Percentiles rank a stretch among this genome's conserved stretches.
Conservation (phyloP, 2,329 filamentous ascomycete genomes). For the Penicillium oxalicum region DNA sequence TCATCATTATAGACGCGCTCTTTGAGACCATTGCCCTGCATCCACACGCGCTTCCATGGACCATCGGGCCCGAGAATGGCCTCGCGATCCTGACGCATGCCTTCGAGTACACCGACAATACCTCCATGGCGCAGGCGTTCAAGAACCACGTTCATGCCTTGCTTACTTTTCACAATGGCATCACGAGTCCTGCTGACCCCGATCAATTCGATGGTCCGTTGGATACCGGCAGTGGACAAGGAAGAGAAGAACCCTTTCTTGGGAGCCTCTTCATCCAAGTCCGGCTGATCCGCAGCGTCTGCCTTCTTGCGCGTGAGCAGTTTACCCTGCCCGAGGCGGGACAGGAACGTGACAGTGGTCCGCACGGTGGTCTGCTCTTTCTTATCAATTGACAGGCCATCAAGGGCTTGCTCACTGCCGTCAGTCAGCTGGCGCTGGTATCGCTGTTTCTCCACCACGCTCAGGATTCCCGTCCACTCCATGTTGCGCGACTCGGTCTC, state of each 20-base stretch:
- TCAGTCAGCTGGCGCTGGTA: slow-evolving; percentile 45
- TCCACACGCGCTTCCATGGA: slow-evolving; percentile 40
- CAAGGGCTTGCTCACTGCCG: slow-evolving; percentile 16
- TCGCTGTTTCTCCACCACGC: slow-evolving; percentile 56
- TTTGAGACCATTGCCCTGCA: slow-evolving; percentile 28
- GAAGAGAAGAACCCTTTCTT: slow-evolving; percentile 54
- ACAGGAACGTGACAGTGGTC: slow-evolving; percentile 57
- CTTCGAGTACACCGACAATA: slow-evolving; percentile 63
- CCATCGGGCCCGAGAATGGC: slow-evolving; percentile 34
- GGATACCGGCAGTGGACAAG: slow-evolving; percentile 55
- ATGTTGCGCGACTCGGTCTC: slow-evolving; percentile 59
- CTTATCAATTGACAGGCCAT: slow-evolving; percentile 33
- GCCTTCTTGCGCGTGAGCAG: slow-evolving; percentile 41
- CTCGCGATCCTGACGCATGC: slow-evolving; percentile 59
- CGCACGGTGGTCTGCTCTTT: slow-evolving; percentile 51
- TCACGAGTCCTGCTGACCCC: slow-evolving; percentile 55
- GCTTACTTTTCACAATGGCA: slow-evolving; percentile 56
- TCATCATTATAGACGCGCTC: slow-evolving; percentile 22
- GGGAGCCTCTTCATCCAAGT: slow-evolving; percentile 46
- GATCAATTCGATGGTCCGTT: slow-evolving; percentile 59
- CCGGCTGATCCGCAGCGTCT: slow-evolving; percentile 31
- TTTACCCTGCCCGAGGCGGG: slow-evolving; percentile 54
- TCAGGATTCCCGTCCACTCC: slow-evolving; percentile 61
- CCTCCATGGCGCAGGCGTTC: slow-evolving; percentile 60
- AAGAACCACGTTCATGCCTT: slow-evolving; percentile 62